A percentile compares a stretch with the other conserved stretches of the same genome.
These are phyloP conservation scores for Ustilago sp. DNA, from an alignment of 1,284 basidiomycete species.

Conservation along the genomic window DNA sequence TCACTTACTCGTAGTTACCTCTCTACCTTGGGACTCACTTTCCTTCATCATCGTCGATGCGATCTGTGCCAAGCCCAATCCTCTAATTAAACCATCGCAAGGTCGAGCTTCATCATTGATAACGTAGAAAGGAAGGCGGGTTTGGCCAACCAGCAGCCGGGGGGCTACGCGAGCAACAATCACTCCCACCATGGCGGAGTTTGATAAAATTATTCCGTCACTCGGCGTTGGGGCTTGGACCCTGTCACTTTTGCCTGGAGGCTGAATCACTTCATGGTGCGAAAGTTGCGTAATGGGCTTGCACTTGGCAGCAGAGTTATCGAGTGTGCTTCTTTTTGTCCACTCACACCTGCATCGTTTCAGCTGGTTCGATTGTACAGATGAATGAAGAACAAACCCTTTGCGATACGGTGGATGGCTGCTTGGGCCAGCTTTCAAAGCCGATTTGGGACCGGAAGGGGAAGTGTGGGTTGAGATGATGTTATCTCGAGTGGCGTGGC, in stretches of 20 bases:
- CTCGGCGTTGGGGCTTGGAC: not conserved
- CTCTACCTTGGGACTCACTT: too few relatives aligned
- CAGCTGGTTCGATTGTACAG: too few relatives aligned
- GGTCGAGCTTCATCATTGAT: too few relatives aligned
- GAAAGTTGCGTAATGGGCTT: not conserved
- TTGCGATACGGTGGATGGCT: not conserved
- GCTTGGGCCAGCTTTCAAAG: not conserved
- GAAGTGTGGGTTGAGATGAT: not conserved
- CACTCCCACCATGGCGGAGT: not conserved
- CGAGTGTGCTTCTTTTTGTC: too few relatives aligned
- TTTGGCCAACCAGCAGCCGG: too few relatives aligned
- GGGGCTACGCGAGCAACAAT: too few relatives aligned
- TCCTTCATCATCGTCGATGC: too few relatives aligned
- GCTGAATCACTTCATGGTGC: not conserved
- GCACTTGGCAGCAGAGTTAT: not conserved
- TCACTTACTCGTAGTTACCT: too few relatives aligned
- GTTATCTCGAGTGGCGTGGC: not conserved
- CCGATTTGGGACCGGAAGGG: not conserved
- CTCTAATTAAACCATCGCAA: not conserved
- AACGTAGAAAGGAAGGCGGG: too few relatives aligned
- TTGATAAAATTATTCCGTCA: not conserved
- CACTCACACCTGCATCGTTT: not conserved
- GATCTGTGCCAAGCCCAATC: not conserved
- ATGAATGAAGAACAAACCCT: not conserved
- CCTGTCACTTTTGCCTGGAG: not conserved